Percentiles rank a stretch among this genome's conserved stretches.
Evolutionary conservation across 176 grass and related monocot species (phyloP).

Genomic region (Panicum miliaceum): DNA sequence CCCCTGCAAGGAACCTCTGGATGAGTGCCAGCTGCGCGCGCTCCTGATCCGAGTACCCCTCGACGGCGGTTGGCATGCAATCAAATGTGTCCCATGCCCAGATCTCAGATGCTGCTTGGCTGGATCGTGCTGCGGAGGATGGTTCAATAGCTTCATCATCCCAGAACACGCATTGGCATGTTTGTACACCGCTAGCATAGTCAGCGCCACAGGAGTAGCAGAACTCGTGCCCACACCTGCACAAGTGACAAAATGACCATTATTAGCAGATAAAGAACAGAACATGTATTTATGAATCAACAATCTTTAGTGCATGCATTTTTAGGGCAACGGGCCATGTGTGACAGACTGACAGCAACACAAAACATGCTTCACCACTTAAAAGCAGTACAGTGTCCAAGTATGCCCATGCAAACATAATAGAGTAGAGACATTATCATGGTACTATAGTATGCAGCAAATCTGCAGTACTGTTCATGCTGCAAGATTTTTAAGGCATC

Average conservation of each 20-base stretch:
- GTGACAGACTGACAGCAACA: neutral
- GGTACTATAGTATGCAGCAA: neutral
- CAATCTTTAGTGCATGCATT: neutral
- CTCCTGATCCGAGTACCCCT: slow-evolving; percentile 97
- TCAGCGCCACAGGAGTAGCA: slow-evolving; percentile 89
- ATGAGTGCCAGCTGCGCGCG: slow-evolving; percentile 85
- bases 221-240: slow-evolving; percentile 97
- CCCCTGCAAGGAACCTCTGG: slow-evolving; percentile 85
- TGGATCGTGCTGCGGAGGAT: slow-evolving; percentile 37
- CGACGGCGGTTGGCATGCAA: slow-evolving; percentile 62
- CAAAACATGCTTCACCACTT: neutral
- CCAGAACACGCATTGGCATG: slow-evolving; percentile 92
- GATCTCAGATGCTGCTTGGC: slow-evolving; percentile 69
- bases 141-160: slow-evolving; percentile 50
- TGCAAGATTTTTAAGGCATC: neutral
- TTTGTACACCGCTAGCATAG: slow-evolving; percentile 70
- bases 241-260: slow-evolving; percentile 19
- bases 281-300: slow-evolving; percentile 1
- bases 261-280: slow-evolving; percentile 17
- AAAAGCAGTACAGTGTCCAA: neutral
- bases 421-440: neutral
- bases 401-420: neutral
- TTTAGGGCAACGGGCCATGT: neutral
- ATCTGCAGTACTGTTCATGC: neutral
- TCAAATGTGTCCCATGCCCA: slow-evolving; percentile 95